Base-by-base conservation (phyloP, 371 early-diverging fungal genomes). In the Circinella minor region DNA sequence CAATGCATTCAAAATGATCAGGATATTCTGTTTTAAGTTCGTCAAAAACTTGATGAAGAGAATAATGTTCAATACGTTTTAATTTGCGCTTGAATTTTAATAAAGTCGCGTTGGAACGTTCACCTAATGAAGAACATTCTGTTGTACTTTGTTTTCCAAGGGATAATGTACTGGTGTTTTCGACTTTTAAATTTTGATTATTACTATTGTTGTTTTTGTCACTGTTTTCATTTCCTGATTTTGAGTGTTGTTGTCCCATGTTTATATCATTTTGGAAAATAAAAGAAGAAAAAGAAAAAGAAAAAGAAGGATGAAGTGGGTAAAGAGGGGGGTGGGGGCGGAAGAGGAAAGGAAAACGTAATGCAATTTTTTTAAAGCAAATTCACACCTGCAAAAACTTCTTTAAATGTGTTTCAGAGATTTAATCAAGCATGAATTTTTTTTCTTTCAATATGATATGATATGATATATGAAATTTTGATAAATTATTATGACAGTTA, bases 1-100 rank as follows among this genome's bases (percentile, higher is more conserved):
- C 80, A 63, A 86, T 82, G 55, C 77, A 77, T 37, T 77, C 78
- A 62, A 79, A 74, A n/a, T 69, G 67, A 54, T 84, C 80, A 36
- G 74, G 63, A 62, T 76, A 71, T 4, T 64, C 61, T 0, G 78
- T 74, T 57, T 77, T 79, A 18, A 85, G 46, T 11, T 78, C 74
- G 20, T 77, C 70, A 67, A 82, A 84, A 3, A 72, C 66, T 37
- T 70, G 68, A 36, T 74, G 69, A 10, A 82, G 43, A 9, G 82
- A 80, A 36, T 71, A 74, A 17, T 78, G 70, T 48, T 83, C 83
- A 17, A 71, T 76, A 20, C 61, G 71, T 70, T 13, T 75, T 62
- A 64, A 76, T 60, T 69, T 66, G 48, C 39, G 75, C 71, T 46
- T 67, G 36, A 65, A 49, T 49, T 48, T 67, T 17, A 20, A 34